Evolutionary conservation across 768 basidiomycete genomes (phyloP), one percentile per base, ranked within the genome.

Genomic region (Strobilomyces echinocephalus): DNA sequence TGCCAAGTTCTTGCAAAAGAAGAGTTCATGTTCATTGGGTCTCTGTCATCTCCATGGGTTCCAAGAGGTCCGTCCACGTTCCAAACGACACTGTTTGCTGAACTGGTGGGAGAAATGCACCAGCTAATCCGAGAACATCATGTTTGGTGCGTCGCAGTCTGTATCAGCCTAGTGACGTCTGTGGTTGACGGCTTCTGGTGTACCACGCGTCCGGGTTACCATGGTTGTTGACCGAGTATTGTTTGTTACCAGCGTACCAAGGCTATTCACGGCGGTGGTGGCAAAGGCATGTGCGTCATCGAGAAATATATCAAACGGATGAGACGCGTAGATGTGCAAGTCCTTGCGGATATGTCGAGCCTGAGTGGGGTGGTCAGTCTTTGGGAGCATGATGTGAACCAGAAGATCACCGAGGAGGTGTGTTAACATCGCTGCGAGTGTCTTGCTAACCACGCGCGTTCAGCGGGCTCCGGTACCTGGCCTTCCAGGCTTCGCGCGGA

Each of bases 241-340:
- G 16, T 1, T 15, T n/a, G 38, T 44, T 34, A 31, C 24, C 40
- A 87, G 87, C 88, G 10, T 95, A 90, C 64, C 71, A 97, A 97
- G 66, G 95, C 94, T n/a, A 87, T 94, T 43, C 88, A 95, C 59
- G 94, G 94, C 24, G 95, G 94, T 16, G 94, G 94, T 6, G 95
- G 94, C 2, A 97, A 97, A 67, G 94, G 94, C 40, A 97, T 97
- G 93, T 85, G 92, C 39, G 84, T 83, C 11, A 91, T 92, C 24
- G 24, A 24, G 24, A 24, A 24, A 24, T 24, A 24, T 24, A 24
- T 24, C 2, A 4, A 24, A 24, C 4, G 24, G 2, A 2, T 4
- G 24, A 24, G 24, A 24, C 24, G 24, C 24, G 24, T 24, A 24
- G 24, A 24, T 2, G 24, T 24, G 24, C 24, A 24, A 24, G 24